Conservation (phyloP, 2,329 filamentous ascomycete genomes). For the Aureobasidium sp. region DNA sequence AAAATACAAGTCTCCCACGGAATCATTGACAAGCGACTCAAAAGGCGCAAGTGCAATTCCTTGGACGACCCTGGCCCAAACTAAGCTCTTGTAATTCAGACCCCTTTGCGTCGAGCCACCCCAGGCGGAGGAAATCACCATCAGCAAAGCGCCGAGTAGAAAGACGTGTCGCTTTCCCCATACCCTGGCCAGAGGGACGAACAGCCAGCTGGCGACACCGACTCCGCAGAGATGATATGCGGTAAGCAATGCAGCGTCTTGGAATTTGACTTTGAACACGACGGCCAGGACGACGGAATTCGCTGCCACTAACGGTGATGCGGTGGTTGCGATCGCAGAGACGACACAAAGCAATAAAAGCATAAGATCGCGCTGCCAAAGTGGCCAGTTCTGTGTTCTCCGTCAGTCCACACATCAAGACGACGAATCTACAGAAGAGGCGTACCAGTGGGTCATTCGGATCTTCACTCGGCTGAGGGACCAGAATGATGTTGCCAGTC, state of each 20-base stretch:
- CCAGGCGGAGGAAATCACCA: conserved; percentile 72
- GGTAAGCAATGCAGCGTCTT: conserved; percentile 70
- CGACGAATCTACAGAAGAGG: not conserved
- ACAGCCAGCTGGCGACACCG: conserved; percentile 72
- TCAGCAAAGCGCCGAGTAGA: conserved; percentile 65
- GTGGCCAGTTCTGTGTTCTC: conserved; percentile 68
- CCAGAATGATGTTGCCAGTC: conserved; percentile 51
- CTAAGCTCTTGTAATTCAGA: conserved; percentile 62
- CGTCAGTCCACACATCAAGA: no score
- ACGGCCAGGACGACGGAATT: conserved; percentile 73
- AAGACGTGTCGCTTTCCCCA: conserved; percentile 92
- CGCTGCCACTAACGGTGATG: conserved; percentile 80
- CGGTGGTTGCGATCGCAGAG: conserved; percentile 74
- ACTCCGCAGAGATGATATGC: conserved; percentile 83
- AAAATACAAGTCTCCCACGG: conserved; percentile 83
- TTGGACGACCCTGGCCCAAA: conserved; percentile 76
- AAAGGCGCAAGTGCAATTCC: conserved; percentile 86
- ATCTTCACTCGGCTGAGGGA: conserved; percentile 85
- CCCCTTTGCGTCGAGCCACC: conserved; percentile 55
- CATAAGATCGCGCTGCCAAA: conserved; percentile 78
- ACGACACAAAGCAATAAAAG: conserved; percentile 70
- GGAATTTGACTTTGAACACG: conserved; percentile 59
- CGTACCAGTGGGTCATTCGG: conserved; percentile 76
- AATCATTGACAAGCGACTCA: conserved; percentile 81
- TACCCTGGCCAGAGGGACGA: conserved; percentile 78